Evolutionary conservation across 2,329 filamentous ascomycete genomes (phyloP), one percentile per base, ranked within the genome.

Genomic region (Dothiorella sarmentorum): DNA sequence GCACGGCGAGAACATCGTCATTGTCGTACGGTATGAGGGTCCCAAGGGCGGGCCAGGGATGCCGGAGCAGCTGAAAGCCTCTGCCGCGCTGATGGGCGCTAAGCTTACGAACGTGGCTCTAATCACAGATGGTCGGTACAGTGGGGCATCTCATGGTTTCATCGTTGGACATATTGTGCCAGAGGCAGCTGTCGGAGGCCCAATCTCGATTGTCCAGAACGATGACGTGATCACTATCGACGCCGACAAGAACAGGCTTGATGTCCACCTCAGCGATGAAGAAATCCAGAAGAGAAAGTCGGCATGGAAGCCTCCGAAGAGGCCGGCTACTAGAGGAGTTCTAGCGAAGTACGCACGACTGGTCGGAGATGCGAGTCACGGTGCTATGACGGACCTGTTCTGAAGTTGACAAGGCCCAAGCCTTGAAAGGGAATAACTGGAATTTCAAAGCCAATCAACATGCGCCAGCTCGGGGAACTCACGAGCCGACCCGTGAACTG

Each of bases 21-120:
- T 97, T 26, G 85, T 97, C 29, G 91, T 97, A 56, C 87, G 93
- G 20, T 97, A 97, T 71, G 93, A 97, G 72, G 93, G 93, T 0
- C 93, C 93, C 11, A 92, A 90, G 70, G 93, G 93, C 62, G 93
- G 93, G 0, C 93, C 93, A 0, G 93, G 93, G 42, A 97, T 97
- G 93, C 93, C 92, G 2, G 93, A 97, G 75, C 91, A 96, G 75
- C 82, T 97, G 43, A 91, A 89, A 71, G 90, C 93, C 10, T 89
- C 85, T 60, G 91, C 91, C 0, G 90, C 92, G 17, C 90, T 97
- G 65, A 96, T 96, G 88, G 93, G 93, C 49, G 93, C 93, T 0
- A 89, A 89, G 11, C 79, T 97, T 55, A 90, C 80, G 55, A 96
- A 96, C 67, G 84, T 97, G 7, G 92, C 93, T 0, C 82, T 97